Percentiles rank a stretch among this genome's conserved stretches.
Conservation (phyloP, 371 early-diverging fungal genomes). For the Circinella minor region DNA sequence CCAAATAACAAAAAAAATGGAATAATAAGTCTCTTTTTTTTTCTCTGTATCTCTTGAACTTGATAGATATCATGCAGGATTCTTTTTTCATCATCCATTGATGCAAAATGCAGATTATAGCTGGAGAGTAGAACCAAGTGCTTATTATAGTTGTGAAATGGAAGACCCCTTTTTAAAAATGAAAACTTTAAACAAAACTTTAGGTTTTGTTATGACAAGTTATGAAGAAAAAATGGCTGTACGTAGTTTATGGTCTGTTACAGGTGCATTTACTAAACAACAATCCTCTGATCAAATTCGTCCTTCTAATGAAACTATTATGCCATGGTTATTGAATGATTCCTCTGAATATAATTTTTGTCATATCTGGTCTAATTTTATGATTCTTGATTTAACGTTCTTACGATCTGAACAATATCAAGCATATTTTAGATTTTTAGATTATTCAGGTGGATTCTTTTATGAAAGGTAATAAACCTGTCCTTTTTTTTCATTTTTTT, state of each 20-base stretch:
- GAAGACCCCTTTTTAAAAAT: constrained; percentile 88
- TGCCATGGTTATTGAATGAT: constrained; percentile 34
- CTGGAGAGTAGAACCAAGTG: constrained; percentile 96
- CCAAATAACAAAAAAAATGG: too few relatives aligned
- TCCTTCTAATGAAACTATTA: constrained; percentile 27
- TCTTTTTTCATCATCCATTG: constrained; percentile 84
- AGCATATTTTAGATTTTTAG: constrained; percentile 81
- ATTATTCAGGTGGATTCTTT: constrained; percentile 89
- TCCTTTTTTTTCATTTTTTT: not conserved
- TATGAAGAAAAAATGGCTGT: constrained; percentile 81
- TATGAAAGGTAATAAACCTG: constrained; percentile 75
- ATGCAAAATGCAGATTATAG: constrained; percentile 84
- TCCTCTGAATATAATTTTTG: constrained; percentile 64
- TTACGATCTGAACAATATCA: constrained; percentile 75
- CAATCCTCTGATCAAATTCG: constrained; percentile 34
- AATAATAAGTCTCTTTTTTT: too few relatives aligned
- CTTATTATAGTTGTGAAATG: constrained; percentile 78
- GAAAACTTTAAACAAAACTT: constrained; percentile 76
- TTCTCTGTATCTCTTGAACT: too few relatives aligned
- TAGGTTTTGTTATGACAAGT: constrained; percentile 79
- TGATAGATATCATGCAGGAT: constrained; percentile 82
- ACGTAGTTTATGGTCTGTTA: constrained; percentile 79
- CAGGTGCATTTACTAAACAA: constrained; percentile 60
- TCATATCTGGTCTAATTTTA: constrained; percentile 76
- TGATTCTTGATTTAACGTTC: constrained; percentile 79